Evolutionary conservation across 2,329 filamentous ascomycete species (phyloP).

Genomic region (Parascedosporium putredinis): DNA sequence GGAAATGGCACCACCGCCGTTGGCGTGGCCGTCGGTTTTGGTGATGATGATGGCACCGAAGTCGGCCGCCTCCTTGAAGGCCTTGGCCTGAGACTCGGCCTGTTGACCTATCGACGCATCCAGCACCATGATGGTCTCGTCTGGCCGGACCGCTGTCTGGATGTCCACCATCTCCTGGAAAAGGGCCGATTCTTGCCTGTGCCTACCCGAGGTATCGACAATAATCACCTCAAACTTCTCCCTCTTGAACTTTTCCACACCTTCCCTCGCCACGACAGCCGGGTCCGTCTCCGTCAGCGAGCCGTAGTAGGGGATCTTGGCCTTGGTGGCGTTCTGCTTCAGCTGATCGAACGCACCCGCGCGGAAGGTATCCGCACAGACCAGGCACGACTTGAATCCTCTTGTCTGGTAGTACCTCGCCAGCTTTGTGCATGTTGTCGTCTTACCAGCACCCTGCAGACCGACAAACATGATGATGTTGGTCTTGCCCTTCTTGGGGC

Average conservation of each 20-base stretch:
- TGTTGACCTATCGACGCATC: constrained; percentile 95
- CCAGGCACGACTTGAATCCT: constrained; percentile 85
- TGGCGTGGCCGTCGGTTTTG: constrained; percentile 93
- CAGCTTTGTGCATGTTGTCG: constrained; percentile 94
- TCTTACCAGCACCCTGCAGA: constrained; percentile 94
- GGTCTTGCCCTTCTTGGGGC: constrained; percentile 88
- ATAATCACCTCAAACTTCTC: constrained; percentile 98
- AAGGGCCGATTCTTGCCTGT: constrained; percentile 86
- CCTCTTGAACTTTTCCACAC: constrained; percentile 98
- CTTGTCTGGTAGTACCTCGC: constrained; percentile 89
- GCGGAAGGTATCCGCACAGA: constrained; percentile 97
- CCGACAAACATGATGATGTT: constrained; percentile 99
- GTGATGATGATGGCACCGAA: constrained; percentile 99
- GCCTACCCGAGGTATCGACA: constrained; percentile 90
- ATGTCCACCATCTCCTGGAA: constrained; percentile 99
- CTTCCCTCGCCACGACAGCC: constrained; percentile 83
- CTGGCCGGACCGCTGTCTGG: constrained; percentile 71
- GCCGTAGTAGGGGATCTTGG: constrained; percentile 97
- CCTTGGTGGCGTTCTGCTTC: constrained; percentile 98
- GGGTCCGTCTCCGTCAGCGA: constrained; percentile 94
- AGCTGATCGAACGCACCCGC: constrained; percentile 96
- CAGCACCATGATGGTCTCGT: constrained; percentile 97
- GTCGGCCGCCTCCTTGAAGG: constrained; percentile 94
- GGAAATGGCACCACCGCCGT: constrained; percentile 93
- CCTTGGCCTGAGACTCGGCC: constrained; percentile 85